Percentiles rank a stretch among this genome's conserved stretches.
Evolutionary conservation across 139 green algal genomes (phyloP).

Genomic region (Pseudopediastrum boryanum): DNA sequence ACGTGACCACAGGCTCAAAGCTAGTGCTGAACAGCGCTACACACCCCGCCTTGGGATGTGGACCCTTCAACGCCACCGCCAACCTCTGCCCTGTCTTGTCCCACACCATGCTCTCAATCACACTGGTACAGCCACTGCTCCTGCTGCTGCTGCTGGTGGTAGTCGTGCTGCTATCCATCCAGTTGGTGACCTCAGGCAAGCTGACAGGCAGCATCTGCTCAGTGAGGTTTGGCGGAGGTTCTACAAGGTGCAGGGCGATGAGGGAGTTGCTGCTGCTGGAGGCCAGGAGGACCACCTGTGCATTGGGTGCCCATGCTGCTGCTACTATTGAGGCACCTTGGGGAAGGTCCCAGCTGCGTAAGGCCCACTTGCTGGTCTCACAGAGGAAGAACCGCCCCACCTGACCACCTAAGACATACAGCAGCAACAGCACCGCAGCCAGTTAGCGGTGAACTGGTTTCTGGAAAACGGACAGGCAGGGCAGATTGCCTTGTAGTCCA

Average conservation of each 20-base stretch:
- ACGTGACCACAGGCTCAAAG: conserved; percentile 40
- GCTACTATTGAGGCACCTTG: not conserved
- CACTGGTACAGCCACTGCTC: not conserved
- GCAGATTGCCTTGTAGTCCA: not conserved
- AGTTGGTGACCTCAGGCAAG: conserved; percentile 19
- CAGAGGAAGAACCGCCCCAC: conserved; percentile 39
- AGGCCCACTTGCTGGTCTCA: conserved; percentile 41
- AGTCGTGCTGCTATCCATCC: not conserved
- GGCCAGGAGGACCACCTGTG: conserved; percentile 37
- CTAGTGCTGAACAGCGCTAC: conserved; percentile 50
- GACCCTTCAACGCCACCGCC: conserved; percentile 27
- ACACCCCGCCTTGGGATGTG: conserved; percentile 40
- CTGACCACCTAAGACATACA: not conserved
- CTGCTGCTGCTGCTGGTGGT: not conserved
- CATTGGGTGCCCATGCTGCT: conserved; percentile 15
- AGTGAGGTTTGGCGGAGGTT: conserved; percentile 20
- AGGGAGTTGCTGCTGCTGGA: conserved; percentile 18
- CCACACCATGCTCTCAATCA: conserved; percentile 45
- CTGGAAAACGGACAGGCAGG: too few species aligned
- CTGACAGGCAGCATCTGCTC: conserved; percentile 40
- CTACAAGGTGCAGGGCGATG: conserved; percentile 48
- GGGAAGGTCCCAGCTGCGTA: conserved; percentile 18
- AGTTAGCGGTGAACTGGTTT: not conserved
- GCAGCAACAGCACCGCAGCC: conserved; percentile 9
- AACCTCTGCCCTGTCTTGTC: conserved; percentile 41